A percentile compares a stretch with the other conserved stretches of the same genome.
phyloP scores from a whole-genome alignment of 768 basidiomycete species.

The Leucocoprinus sp. region DNA sequence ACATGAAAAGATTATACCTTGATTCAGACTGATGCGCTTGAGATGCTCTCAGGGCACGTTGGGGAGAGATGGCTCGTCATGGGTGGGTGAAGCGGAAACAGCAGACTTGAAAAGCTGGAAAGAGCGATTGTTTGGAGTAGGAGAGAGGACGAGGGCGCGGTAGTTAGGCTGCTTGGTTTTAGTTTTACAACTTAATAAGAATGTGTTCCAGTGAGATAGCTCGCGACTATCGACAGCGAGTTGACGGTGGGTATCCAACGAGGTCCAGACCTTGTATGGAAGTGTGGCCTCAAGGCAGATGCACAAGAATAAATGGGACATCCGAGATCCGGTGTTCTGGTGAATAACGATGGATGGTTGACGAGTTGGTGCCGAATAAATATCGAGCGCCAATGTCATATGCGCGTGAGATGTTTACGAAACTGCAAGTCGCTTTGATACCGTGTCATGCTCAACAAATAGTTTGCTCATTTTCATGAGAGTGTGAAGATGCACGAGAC shows the following conservation, averaged over 20 bases:
- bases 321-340: conserved; percentile 12
- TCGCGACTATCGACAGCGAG: neutral
- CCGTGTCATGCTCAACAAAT: neutral
- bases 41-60: conserved; percentile 34
- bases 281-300: conserved; percentile 27
- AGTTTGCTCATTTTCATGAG: neutral
- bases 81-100: conserved; percentile 4
- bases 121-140: neutral
- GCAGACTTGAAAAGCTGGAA: neutral
- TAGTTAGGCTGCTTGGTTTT: conserved; percentile 1
- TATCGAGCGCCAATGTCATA: conserved; percentile 5
- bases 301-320: conserved; percentile 9
- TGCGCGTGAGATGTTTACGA: neutral
- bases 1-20: conserved; percentile 32
- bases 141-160: conserved; percentile 2
- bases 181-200: conserved; percentile 8
- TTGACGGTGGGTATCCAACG: conserved; percentile 11
- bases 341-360: conserved; percentile 1
- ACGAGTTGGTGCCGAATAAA: neutral
- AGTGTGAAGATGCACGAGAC: neutral
- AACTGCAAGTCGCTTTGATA: neutral
- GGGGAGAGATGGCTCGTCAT: conserved; percentile 58
- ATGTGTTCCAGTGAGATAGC: conserved; percentile 9
- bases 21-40: conserved; percentile 38
- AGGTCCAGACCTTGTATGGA: conserved; percentile 13